Percentiles rank a stretch among this genome's conserved stretches.
Evolutionary conservation across 164 flowering plant genomes (phyloP).

Genomic region (Sextonia rubra): DNA sequence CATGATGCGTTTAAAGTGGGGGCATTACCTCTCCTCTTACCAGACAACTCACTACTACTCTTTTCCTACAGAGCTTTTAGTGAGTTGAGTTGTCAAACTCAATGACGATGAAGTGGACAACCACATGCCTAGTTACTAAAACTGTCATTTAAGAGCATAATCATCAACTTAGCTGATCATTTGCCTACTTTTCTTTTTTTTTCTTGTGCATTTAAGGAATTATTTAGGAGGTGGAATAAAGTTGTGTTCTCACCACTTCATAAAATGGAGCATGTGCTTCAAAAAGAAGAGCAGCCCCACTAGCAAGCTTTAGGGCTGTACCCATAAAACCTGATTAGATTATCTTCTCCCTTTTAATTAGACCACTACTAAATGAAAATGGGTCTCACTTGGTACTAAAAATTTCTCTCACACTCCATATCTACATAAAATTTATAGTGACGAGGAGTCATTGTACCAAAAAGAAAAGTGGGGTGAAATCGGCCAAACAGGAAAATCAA

Average conservation of each 20-base stretch:
- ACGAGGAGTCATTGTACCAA: not conserved
- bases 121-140: conserved; percentile 15
- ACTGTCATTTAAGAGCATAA: not conserved
- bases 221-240: conserved; percentile 8
- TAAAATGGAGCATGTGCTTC: conserved; percentile 7
- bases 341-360: not conserved
- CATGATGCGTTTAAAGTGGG: conserved; percentile 15
- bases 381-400: not conserved
- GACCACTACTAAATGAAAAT: not conserved
- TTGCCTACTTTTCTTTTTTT: not conserved
- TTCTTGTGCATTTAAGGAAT: not conserved
- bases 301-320: not conserved
- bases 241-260: not conserved
- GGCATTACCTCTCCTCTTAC: not conserved
- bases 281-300: conserved; percentile 11
- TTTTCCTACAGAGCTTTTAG: conserved; percentile 15
- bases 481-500: not conserved
- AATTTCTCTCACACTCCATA: not conserved
- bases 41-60: conserved; percentile 21
- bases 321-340: conserved; percentile 3
- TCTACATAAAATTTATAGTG: not conserved
- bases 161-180: conserved; percentile 10
- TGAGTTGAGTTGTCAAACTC: conserved; percentile 31
- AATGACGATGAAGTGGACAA: conserved; percentile 18
- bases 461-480: too few species aligned